Evolutionary conservation across 331 rosid genomes (phyloP).

Genomic region (Quercus phellos): DNA sequence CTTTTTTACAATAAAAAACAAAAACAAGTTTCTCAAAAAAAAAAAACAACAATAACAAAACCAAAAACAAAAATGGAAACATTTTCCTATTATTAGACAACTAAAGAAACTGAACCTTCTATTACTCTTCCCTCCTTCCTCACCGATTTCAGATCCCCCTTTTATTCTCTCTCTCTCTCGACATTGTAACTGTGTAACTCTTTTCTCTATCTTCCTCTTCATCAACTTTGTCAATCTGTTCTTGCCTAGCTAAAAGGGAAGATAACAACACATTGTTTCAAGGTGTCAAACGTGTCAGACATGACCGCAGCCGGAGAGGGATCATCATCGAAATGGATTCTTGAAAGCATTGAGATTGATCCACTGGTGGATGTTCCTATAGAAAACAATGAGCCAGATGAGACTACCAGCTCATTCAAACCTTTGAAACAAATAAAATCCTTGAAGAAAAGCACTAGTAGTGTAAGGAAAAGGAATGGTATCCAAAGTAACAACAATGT

Average conservation of each 20-base stretch:
- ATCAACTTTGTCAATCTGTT: not conserved
- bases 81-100: not conserved
- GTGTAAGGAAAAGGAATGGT: slow-evolving; percentile 23
- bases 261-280: not conserved
- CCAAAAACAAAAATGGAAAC: too few relatives aligned
- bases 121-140: not conserved
- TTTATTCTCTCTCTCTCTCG: not conserved
- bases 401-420: slow-evolving; percentile 1
- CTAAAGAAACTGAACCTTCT: not conserved
- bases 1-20: not conserved
- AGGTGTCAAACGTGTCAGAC: slow-evolving; percentile 9
- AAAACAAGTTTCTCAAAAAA: too few relatives aligned
- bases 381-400: not conserved
- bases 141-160: not conserved
- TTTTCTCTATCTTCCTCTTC: not conserved
- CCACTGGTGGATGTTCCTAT: slow-evolving; percentile 22
- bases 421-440: not conserved
- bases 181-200: not conserved
- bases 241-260: not conserved
- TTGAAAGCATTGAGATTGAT: slow-evolving; percentile 53
- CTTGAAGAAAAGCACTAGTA: not conserved
- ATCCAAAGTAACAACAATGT: not conserved
- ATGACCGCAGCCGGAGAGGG: slow-evolving; percentile 16
- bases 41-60: not conserved
- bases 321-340: slow-evolving; percentile 41